Percentiles rank a stretch among this genome's conserved stretches.
These are phyloP conservation scores for Rubia peregrina DNA, from an alignment of 305 asterid genomes.

Conservation along the genomic window DNA sequence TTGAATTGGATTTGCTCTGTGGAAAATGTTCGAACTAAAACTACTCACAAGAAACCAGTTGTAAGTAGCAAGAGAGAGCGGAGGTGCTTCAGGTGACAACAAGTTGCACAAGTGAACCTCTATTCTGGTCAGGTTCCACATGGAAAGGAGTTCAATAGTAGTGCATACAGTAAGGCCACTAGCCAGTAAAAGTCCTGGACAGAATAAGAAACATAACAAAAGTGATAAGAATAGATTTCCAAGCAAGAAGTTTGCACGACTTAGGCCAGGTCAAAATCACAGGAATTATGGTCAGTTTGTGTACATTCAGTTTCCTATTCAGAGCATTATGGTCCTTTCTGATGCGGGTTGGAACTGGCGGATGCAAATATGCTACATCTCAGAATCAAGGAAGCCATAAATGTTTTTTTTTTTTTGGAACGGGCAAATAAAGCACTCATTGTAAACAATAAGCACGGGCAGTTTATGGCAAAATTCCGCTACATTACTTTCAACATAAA, in stretches of 20 bases:
- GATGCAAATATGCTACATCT: too few species aligned
- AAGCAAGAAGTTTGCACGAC: not conserved
- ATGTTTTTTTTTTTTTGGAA: too few species aligned
- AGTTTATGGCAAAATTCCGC: too few species aligned
- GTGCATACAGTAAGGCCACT: constrained; percentile 65
- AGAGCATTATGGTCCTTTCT: not conserved
- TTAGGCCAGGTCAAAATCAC: constrained; percentile 3
- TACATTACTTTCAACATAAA: too few species aligned
- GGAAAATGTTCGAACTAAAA: constrained; percentile 5
- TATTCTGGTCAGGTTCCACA: constrained; percentile 98
- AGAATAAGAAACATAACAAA: constrained; percentile 7
- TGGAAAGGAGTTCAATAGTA: constrained; percentile 75
- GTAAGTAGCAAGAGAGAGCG: constrained; percentile 75
- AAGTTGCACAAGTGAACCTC: constrained; percentile 90
- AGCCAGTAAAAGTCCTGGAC: constrained; percentile 55
- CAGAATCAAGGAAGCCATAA: too few species aligned
- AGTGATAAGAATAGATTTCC: not conserved
- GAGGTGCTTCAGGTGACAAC: constrained; percentile 95
- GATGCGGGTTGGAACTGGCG: too few species aligned
- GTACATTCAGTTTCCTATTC: not conserved
- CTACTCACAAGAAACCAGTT: constrained; percentile 92
- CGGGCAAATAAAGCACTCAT: too few species aligned
- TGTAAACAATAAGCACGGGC: too few species aligned
- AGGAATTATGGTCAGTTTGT: not conserved
- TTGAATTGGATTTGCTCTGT: not conserved